Percentiles rank a stretch among this genome's conserved stretches.
Evolutionary conservation across 345 rosid species (phyloP).

Genomic region (Eucalyptus lansdowneana): DNA sequence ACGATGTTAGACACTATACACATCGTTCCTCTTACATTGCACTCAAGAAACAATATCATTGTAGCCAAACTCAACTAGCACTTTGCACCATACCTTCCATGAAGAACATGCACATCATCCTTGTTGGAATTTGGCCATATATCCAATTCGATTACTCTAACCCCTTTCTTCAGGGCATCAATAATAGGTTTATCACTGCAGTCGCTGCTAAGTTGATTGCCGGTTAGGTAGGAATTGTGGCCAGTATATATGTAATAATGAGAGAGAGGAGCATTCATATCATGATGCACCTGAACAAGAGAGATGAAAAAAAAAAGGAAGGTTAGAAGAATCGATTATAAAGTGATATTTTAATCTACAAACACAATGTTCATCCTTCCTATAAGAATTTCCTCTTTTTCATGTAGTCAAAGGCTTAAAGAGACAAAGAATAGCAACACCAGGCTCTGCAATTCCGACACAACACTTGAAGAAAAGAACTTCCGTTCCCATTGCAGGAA

Average conservation of each 20-base stretch:
- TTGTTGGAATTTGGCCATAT: slow-evolving; percentile 60
- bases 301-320: not conserved
- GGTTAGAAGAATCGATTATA: not conserved
- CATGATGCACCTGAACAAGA: slow-evolving; percentile 47
- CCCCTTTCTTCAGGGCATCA: slow-evolving; percentile 45
- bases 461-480: not conserved
- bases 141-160: slow-evolving; percentile 79
- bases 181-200: slow-evolving; percentile 60
- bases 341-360: not conserved
- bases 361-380: not conserved
- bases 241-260: slow-evolving; percentile 80
- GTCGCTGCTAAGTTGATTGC: slow-evolving; percentile 59
- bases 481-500: not conserved
- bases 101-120: slow-evolving; percentile 46
- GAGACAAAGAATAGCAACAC: not conserved
- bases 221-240: slow-evolving; percentile 80
- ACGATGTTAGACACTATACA: not conserved
- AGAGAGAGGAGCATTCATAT: slow-evolving; percentile 59
- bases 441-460: not conserved
- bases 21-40: not conserved
- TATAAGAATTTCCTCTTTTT: not conserved
- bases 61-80: not conserved
- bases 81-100: slow-evolving; percentile 46
- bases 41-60: not conserved
- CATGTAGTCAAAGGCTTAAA: not conserved